phyloP scores from a whole-genome alignment of 1,284 basidiomycete genomes.

The Tilletiopsis washingtonensis region DNA sequence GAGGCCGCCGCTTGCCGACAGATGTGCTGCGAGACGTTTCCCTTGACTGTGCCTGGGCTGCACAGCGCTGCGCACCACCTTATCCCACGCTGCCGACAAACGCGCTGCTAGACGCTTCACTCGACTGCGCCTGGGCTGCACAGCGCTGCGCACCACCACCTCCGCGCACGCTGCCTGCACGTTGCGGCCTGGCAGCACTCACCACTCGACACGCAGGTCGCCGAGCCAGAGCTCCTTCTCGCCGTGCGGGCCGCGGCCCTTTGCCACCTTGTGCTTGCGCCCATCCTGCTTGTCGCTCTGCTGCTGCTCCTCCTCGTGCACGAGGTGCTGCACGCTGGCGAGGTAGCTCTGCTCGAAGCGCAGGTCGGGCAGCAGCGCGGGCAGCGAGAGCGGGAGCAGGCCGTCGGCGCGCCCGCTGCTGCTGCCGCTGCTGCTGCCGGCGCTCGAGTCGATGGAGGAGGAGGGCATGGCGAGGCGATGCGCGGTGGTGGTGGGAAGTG shows the following conservation, averaged over 20 bases:
- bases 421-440: too few species aligned
- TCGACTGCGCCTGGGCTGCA: background rate
- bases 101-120: background rate
- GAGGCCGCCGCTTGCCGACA: too few species aligned
- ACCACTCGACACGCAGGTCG: slow-evolving; percentile 34
- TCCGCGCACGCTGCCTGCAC: too few species aligned
- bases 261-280: slow-evolving; percentile 1
- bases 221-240: slow-evolving; percentile 33
- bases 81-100: too few species aligned
- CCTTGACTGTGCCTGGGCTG: background rate
- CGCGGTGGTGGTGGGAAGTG: too few species aligned
- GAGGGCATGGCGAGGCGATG: too few species aligned
- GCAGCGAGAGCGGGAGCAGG: too few species aligned
- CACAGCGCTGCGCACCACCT: background rate
- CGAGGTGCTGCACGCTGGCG: slow-evolving; percentile 24
- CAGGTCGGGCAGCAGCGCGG: slow-evolving; percentile 30
- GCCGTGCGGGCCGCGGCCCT: background rate
- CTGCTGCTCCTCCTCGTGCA: slow-evolving; percentile 18
- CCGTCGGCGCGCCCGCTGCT: too few species aligned
- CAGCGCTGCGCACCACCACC: background rate
- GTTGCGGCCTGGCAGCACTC: slow-evolving; percentile 5
- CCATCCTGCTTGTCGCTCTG: background rate
- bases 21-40: too few species aligned
- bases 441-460: too few species aligned
- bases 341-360: slow-evolving; percentile 39